Conservation (phyloP, 805 yeast genomes). For the Zygosaccharomyces bailii region DNA sequence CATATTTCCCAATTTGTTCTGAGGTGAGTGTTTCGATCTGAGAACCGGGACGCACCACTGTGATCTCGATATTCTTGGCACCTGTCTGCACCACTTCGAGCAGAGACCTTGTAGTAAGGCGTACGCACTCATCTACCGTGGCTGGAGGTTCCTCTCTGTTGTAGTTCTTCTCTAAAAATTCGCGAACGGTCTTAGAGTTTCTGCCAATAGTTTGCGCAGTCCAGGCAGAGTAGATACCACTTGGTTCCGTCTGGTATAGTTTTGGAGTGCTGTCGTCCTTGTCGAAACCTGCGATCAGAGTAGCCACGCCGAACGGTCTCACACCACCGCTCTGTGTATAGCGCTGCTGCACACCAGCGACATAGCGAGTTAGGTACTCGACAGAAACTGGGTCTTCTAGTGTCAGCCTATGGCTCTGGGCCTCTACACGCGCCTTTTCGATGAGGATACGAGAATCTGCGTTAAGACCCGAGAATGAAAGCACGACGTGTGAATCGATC, state of each 20-base stretch:
- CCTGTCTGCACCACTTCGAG: conserved; percentile 98
- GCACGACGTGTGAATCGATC: conserved; percentile 82
- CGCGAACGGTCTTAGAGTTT: conserved; percentile 91
- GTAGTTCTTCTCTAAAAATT: conserved; percentile 88
- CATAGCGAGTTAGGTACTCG: conserved; percentile 87
- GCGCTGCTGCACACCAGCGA: conserved; percentile 97
- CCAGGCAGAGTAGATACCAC: conserved; percentile 97
- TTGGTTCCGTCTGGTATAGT: conserved; percentile 93
- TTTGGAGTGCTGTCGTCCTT: conserved; percentile 69
- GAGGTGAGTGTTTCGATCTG: conserved; percentile 56
- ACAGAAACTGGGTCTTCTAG: conserved; percentile 90
- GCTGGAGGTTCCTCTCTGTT: conserved; percentile 48
- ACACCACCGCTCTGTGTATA: conserved; percentile 99
- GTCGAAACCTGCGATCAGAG: conserved; percentile 94
- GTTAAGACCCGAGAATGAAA: conserved; percentile 95
- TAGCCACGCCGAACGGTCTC: conserved; percentile 95
- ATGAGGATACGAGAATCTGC: conserved; percentile 97
- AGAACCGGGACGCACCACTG: conserved; percentile 72
- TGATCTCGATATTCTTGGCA: conserved; percentile 90
- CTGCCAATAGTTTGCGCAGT: conserved; percentile 97
- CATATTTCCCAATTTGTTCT: conserved; percentile 71
- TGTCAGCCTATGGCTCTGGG: conserved; percentile 91
- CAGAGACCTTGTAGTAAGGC: conserved; percentile 78
- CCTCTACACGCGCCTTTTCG: conserved; percentile 94
- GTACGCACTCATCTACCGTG: conserved; percentile 66